Evolutionary conservation across 306 rosid genomes (phyloP).

Genomic region (Dalbergia cultrata): DNA sequence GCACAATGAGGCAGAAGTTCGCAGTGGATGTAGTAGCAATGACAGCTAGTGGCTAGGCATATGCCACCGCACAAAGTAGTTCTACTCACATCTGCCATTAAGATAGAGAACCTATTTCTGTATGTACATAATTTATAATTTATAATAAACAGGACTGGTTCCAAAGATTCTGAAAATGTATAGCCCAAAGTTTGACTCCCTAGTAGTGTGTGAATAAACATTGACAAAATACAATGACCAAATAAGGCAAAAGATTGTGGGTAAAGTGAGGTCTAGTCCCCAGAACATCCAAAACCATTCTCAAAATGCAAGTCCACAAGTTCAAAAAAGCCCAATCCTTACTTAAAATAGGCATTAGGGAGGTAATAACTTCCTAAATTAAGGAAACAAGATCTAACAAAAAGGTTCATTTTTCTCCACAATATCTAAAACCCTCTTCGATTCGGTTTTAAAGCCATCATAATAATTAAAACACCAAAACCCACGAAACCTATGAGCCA

Average conservation of each 20-base stretch:
- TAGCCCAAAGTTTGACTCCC: conserved; percentile 13
- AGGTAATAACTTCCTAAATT: conserved; percentile 40
- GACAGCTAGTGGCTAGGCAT: conserved; percentile 8
- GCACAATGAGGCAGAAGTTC: neutral
- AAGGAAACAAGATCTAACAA: conserved; percentile 42
- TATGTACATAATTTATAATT: neutral
- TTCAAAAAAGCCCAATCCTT: conserved; percentile 38
- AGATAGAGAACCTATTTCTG: conserved; percentile 7
- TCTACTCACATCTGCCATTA: conserved; percentile 12
- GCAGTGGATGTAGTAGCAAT: conserved; percentile 22
- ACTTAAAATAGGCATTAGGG: conserved; percentile 45
- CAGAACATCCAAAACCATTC: conserved; percentile 38
- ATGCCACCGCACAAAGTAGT: neutral
- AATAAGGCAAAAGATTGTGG: conserved; percentile 33
- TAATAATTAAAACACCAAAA: conserved; percentile 6
- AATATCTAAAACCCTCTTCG: conserved; percentile 19
- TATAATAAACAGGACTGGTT: too few species aligned
- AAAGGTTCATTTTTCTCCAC: conserved; percentile 14
- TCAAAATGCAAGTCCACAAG: conserved; percentile 21
- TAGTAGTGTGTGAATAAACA: conserved; percentile 21
- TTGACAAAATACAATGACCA: conserved; percentile 37
- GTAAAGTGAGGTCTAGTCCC: neutral
- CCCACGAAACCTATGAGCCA: neutral
- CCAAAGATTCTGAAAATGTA: too few species aligned
- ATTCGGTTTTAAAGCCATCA: conserved; percentile 15